These are phyloP conservation scores for Saturnispora saitoi DNA, from an alignment of 805 yeast species.

Conservation along the genomic window DNA sequence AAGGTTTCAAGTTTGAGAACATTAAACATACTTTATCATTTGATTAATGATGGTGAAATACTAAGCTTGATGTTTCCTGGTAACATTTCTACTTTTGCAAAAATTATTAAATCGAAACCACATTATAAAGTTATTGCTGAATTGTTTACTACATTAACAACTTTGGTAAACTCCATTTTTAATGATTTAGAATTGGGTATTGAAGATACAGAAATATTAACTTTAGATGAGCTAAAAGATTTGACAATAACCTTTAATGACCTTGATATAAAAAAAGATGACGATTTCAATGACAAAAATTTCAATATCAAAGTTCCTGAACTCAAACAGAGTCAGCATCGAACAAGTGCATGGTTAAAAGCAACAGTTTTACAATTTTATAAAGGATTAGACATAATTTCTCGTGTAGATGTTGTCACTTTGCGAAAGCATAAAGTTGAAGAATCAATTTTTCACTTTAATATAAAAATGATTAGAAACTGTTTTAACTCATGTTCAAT, in stretches of 20 bases:
- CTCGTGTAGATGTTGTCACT: constrained; percentile 14
- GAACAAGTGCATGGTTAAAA: constrained; percentile 47
- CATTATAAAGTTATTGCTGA: constrained; percentile 32
- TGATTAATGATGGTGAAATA: constrained; percentile 38
- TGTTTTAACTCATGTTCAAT: constrained; percentile 30
- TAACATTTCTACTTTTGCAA: constrained; percentile 37
- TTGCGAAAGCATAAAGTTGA: constrained; percentile 28
- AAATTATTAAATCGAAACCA: constrained; percentile 27
- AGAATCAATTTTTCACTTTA: constrained; percentile 25
- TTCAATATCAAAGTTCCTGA: constrained; percentile 1
- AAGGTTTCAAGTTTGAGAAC: constrained; percentile 30
- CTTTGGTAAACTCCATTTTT: constrained; percentile 31
- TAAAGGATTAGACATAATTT: constrained; percentile 34
- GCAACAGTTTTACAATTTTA: constrained; percentile 44
- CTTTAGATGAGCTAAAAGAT: constrained; percentile 14
- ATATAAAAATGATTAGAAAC: constrained; percentile 23
- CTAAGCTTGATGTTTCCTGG: constrained; percentile 45
- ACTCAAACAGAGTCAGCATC: constrained; percentile 16
- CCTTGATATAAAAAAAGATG: neutral
- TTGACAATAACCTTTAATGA: neutral
- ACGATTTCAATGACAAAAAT: constrained; percentile 9
- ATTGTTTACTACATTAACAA: constrained; percentile 25
- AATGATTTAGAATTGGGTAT: constrained; percentile 33
- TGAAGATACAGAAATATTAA: constrained; percentile 3
- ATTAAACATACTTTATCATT: constrained; percentile 28